Conservation (phyloP, 768 basidiomycete genomes). For the Coprinopsis strossmayeri region DNA sequence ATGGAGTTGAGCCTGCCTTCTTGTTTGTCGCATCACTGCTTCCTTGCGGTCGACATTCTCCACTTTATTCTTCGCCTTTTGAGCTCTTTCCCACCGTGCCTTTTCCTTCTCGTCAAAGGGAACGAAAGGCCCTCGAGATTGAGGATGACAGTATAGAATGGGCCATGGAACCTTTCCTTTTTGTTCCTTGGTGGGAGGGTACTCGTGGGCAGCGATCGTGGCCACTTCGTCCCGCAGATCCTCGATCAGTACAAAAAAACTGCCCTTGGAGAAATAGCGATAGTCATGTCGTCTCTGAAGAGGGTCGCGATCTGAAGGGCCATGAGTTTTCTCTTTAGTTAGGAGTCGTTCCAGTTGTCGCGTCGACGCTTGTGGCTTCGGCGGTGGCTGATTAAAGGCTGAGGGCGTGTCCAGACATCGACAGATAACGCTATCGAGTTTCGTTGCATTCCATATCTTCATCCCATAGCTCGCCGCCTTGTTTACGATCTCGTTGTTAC, state of each 20-base stretch:
- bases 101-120: constrained; percentile 72
- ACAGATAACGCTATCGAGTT: constrained; percentile 65
- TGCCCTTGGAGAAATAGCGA: constrained; percentile 73
- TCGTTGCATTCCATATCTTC: constrained; percentile 81
- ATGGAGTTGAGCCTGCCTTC: constrained; percentile 28
- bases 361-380: constrained; percentile 23
- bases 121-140: constrained; percentile 67
- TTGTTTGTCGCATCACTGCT: constrained; percentile 4
- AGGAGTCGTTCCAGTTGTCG: constrained; percentile 40
- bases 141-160: constrained; percentile 70
- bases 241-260: constrained; percentile 85
- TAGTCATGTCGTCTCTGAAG: constrained; percentile 83
- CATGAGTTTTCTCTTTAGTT: constrained; percentile 79
- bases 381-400: constrained; percentile 18
- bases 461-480: constrained; percentile 68
- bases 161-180: constrained; percentile 72
- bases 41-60: constrained; percentile 32
- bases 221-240: constrained; percentile 80
- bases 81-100: constrained; percentile 56
- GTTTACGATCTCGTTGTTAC: constrained; percentile 42
- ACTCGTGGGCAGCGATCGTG: constrained; percentile 82
- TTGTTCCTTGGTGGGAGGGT: constrained; percentile 46
- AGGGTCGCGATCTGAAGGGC: constrained; percentile 89
- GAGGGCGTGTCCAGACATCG: constrained; percentile 47
- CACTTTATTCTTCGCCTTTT: constrained; percentile 36